These are phyloP conservation scores for Schizosaccharomyces octosporus DNA, from an alignment of 805 yeast genomes.

Conservation along the genomic window DNA sequence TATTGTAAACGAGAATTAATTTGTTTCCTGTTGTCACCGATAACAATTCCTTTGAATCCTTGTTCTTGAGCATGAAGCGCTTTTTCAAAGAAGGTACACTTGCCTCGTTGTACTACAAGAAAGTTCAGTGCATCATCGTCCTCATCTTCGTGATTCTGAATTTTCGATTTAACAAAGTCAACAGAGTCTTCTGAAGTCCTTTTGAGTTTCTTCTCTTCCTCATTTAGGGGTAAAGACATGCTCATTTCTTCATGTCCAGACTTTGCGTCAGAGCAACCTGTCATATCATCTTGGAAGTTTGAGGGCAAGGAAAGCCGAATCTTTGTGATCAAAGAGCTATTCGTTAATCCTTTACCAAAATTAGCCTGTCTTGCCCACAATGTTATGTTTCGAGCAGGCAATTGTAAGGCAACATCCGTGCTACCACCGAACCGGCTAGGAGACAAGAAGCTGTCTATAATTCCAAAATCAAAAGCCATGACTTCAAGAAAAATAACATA, in stretches of 20 bases:
- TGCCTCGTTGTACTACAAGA: slow-evolving; percentile 21
- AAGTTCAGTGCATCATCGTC: neutral
- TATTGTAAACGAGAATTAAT: slow-evolving; percentile 16
- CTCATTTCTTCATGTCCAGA: too few relatives aligned
- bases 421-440: neutral
- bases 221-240: too few relatives aligned
- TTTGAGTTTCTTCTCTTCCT: too few relatives aligned
- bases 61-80: slow-evolving; percentile 20
- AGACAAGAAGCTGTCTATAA: neutral
- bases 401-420: neutral
- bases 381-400: neutral
- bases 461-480: neutral
- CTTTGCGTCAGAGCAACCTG: neutral
- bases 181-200: too few relatives aligned
- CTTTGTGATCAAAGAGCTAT: neutral
- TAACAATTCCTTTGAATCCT: slow-evolving; percentile 28
- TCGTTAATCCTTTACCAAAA: neutral
- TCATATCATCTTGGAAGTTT: neutral
- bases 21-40: slow-evolving; percentile 27
- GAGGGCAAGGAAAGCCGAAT: neutral
- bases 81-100: slow-evolving; percentile 30
- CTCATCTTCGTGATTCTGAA: too few relatives aligned
- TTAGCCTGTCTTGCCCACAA: neutral
- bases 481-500: neutral
- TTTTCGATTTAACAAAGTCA: too few relatives aligned